Evolutionary conservation across 192 early-diverging fungal genomes (phyloP), one percentile per base, ranked within the genome.

Genomic region (Umbelopsis sp.): DNA sequence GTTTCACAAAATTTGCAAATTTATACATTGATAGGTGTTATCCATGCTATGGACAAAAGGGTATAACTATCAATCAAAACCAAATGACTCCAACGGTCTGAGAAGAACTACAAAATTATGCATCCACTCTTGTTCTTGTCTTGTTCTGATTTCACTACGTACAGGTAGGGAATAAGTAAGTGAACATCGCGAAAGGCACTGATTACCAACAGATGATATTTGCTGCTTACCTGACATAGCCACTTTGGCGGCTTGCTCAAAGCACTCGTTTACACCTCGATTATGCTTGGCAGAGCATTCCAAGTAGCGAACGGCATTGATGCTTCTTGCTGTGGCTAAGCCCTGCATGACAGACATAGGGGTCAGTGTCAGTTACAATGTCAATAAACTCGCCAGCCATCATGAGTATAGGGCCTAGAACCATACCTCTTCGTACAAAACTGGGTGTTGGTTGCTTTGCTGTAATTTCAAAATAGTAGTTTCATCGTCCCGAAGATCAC

Each of bases 251-350:
- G 71, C 71, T 66, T 78, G 76, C 48, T 78, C 67, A 64, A 78
- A 78, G 22, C 68, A 69, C 67, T 78, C 76, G 15, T 47, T 55
- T 3, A 78, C 69, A 22, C 76, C 76, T 48, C 76, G 50, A 46
- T 78, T 78, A 55, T 73, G 71, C 25, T 78, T 78, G 13, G 76
- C 76, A 6, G 76, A 78, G 48, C 76, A 78, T 61, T 78, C 76
- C n/a, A 78, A 51, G 46, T 77, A 78, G 7, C 76, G 61, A 18
- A 70, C 67, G 11, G 76, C 76, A 50, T 73, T 69, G 46, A 78
- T 73, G 11, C 41, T 50, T 33, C 58, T 46, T 2, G 75, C 75
- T 7, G 71, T 47, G 23, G 30, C 65, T 13, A 77, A 58, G 4
- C 75, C 75, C 75, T 77, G 46, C 12, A 45, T 7, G 13, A 46